phyloP scores from a whole-genome alignment of 306 rosid genomes.

The Vicia sativa region DNA sequence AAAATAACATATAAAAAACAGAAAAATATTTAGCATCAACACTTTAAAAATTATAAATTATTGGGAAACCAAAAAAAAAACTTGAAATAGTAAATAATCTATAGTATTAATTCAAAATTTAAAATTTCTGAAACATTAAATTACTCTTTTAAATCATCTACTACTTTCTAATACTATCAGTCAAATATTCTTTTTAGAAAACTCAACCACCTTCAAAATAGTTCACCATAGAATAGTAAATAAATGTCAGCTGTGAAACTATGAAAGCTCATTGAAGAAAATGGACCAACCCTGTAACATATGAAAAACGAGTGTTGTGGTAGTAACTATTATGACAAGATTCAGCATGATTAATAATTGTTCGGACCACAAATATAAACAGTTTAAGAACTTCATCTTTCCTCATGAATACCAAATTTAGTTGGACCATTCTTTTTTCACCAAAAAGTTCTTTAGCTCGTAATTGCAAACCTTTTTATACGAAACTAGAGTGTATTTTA shows the following conservation, averaged over 20 bases:
- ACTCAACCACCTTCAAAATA: too few species aligned
- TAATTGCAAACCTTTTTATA: conserved; percentile 37
- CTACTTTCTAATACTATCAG: too few species aligned
- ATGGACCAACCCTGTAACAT: conserved; percentile 40
- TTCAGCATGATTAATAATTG: conserved; percentile 38
- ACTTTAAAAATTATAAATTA: too few species aligned
- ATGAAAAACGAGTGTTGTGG: conserved; percentile 30
- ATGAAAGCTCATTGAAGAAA: conserved; percentile 14
- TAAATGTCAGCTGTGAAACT: conserved; percentile 15
- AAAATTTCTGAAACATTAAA: too few species aligned
- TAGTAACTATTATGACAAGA: conserved; percentile 40
- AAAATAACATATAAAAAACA: too few species aligned
- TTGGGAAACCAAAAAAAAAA: too few species aligned
- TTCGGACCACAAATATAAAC: conserved; percentile 44
- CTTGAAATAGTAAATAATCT: too few species aligned
- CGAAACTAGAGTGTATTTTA: conserved; percentile 32
- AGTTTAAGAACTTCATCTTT: conserved; percentile 26
- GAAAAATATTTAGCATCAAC: too few species aligned
- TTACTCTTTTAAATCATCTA: too few species aligned
- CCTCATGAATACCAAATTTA: conserved; percentile 26
- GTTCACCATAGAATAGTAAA: not conserved
- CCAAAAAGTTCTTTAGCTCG: conserved; percentile 29
- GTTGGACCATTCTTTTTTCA: conserved; percentile 36
- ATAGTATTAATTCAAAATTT: too few species aligned
- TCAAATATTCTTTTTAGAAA: too few species aligned